Percentiles rank a stretch among this genome's conserved stretches.
phyloP scores from a whole-genome alignment of 441 rosid species.

The Omphalea diandra region DNA sequence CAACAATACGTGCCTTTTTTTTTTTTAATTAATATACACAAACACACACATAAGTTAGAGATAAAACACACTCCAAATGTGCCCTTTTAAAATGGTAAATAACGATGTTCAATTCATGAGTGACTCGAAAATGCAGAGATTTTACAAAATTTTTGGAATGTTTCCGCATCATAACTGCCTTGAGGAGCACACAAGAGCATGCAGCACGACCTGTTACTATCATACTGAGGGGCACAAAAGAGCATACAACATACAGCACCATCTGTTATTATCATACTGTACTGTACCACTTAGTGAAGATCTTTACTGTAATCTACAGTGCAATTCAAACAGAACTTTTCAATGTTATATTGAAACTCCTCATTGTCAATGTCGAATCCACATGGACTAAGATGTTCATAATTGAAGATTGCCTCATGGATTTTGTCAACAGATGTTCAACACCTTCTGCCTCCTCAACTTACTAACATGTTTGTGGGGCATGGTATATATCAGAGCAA shows the following conservation, averaged over 20 bases:
- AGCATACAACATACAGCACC: background rate
- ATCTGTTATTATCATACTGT: background rate
- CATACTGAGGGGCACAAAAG: too few species aligned
- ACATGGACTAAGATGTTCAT: slow-evolving; percentile 1
- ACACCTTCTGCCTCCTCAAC: slow-evolving; percentile 22
- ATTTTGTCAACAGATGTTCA: slow-evolving; percentile 31
- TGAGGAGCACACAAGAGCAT: too few species aligned
- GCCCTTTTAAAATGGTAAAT: too few species aligned
- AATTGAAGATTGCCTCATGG: slow-evolving; percentile 19
- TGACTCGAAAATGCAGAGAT: background rate
- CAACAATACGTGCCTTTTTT: background rate
- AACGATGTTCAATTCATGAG: background rate
- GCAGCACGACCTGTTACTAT: background rate
- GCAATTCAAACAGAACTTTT: background rate
- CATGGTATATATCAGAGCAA: slow-evolving; percentile 6
- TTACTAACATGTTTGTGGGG: slow-evolving; percentile 22
- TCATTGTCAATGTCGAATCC: background rate
- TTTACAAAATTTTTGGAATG: background rate
- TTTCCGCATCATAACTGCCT: background rate
- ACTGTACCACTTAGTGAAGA: background rate
- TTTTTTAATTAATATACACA: too few species aligned
- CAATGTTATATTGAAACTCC: background rate
- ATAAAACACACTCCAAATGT: too few species aligned
- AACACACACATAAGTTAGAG: too few species aligned
- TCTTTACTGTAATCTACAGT: background rate